Evolutionary conservation across 2,329 filamentous ascomycete species (phyloP), one percentile per base, ranked within the genome.

Genomic region (Alternaria sp.): DNA sequence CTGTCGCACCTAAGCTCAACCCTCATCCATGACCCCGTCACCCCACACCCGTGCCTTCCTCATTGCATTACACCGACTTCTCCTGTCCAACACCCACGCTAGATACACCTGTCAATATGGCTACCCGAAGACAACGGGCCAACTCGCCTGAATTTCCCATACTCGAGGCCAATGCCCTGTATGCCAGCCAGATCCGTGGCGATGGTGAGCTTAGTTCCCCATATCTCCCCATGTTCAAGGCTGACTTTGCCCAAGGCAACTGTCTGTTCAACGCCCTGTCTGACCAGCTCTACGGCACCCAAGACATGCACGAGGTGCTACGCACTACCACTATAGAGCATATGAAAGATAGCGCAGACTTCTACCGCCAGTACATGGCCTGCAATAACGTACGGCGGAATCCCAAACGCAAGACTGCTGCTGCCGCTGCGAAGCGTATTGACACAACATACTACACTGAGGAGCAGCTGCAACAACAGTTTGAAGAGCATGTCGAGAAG

Each of bases 211-310:
- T 49, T 66, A 66, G 57, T 52, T 65, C 36, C 54, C 20, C 32
- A 44, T 62, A 58, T 64, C 36, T 26, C 20, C 26, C 26, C 51
- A 30, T 52, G 24, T 43, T 59, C 55, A 32, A 55, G 54, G 67
- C 72, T 73, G 61, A 74, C 60, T 64, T 38, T 30, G 59, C 42
- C 66, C 59, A 64, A 90, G 89, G 88, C 67, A 90, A 90, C 79
- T 91, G 89, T 76, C 84, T 91, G 38, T 91, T 90, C 80, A 87
- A 88, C 76, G 88, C 88, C 62, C 81, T 90, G 39, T 88, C 87
- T 64, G 87, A 90, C 73, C 88, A 91, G 80, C 76, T 91, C 53
- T 89, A 87, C 72, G 88, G 87, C 64, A 78, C 85, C 70, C 85
- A 88, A 70, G 79, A 82, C 60, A 81, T 84, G 63, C 86, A 88